Evolutionary conservation across 2,329 filamentous ascomycete genomes (phyloP).

Genomic region (Sporothrix luriei): DNA sequence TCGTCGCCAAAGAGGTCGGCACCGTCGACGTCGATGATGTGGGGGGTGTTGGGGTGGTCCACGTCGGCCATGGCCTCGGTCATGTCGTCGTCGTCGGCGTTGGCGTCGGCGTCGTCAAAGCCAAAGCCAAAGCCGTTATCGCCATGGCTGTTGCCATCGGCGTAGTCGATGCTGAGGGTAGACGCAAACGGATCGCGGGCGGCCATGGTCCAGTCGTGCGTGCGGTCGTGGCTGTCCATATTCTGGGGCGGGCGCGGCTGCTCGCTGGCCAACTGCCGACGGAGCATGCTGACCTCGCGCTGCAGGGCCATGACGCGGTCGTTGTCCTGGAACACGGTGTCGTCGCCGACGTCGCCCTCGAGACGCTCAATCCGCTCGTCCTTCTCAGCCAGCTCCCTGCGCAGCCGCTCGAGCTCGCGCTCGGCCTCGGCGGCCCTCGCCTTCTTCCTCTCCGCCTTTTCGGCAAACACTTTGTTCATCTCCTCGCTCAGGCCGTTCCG

Average conservation of each 20-base stretch:
- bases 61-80: slow-evolving; percentile 41
- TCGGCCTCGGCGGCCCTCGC: slow-evolving; percentile 46
- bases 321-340: slow-evolving; percentile 54
- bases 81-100: slow-evolving; percentile 47
- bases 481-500: slow-evolving; percentile 62
- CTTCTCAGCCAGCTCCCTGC: slow-evolving; percentile 51
- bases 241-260: slow-evolving; percentile 28
- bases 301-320: slow-evolving; percentile 46
- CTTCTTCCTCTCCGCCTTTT: slow-evolving; percentile 46
- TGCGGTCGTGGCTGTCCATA: slow-evolving; percentile 36
- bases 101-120: slow-evolving; percentile 39
- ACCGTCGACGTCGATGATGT: slow-evolving; percentile 38
- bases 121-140: slow-evolving; percentile 34
- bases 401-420: slow-evolving; percentile 55
- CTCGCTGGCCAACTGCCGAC: slow-evolving; percentile 40
- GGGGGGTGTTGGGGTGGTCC: slow-evolving; percentile 39
- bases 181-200: slow-evolving; percentile 53
- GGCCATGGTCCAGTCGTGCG: slow-evolving; percentile 56
- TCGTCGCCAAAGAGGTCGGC: slow-evolving; percentile 52
- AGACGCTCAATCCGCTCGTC: slow-evolving; percentile 53
- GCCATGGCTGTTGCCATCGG: background rate
- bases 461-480: slow-evolving; percentile 55
- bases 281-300: slow-evolving; percentile 43
- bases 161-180: slow-evolving; percentile 1
- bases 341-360: slow-evolving; percentile 39